Base-by-base conservation (phyloP, 1,139 yeast species). In the Kodamaea plutei region DNA sequence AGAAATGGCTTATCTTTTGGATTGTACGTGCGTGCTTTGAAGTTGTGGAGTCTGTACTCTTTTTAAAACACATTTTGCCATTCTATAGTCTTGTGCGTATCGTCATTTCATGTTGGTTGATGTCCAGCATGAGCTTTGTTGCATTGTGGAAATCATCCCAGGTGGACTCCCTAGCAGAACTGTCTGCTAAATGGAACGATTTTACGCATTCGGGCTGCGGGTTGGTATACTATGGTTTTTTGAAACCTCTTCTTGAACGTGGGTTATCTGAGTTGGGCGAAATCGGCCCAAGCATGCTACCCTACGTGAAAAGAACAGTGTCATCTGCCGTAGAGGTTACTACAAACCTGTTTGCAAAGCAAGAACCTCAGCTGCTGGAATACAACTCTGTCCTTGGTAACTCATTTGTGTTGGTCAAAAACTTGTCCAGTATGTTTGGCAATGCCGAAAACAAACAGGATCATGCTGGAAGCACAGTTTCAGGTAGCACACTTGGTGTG, bases 1-100 rank as follows among this genome's bases (percentile, higher is more conserved):
- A 75, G 33, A 75, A 77, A 45, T 74, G 82, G 77, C 52, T 73
- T 20, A 59, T 72, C 12, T 79, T 76, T 46, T 79, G 85, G 85
- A 55, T 75, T 11, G 68, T 74, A 1, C 52, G 60, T 28, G 62
- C 73, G 1, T 39, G 62, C 6, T 46, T 63, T 20, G 55, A 52
- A n/a, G 45, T 52, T 13, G 43, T 51, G 10, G 75, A 61, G 41
- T 41, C 52, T 33, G 32, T 63, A 16, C 46, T 66, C 16, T 47
- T 60, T 21, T 50, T 71, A 18, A 35, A 62, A 13, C 45, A 54
- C 25, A 38, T 66, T 15, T 29, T 76, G 14, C 85, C 85, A 1
- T 67, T 77, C 28, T 73, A 65, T 43, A 48, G 67, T 2, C 37
- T 75, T 9, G 10, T 66, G 11, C 59, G 59, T 27, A 45, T 75